Evolutionary conservation across 148 eudicot species (phyloP).

Genomic region (Cornus kousa): DNA sequence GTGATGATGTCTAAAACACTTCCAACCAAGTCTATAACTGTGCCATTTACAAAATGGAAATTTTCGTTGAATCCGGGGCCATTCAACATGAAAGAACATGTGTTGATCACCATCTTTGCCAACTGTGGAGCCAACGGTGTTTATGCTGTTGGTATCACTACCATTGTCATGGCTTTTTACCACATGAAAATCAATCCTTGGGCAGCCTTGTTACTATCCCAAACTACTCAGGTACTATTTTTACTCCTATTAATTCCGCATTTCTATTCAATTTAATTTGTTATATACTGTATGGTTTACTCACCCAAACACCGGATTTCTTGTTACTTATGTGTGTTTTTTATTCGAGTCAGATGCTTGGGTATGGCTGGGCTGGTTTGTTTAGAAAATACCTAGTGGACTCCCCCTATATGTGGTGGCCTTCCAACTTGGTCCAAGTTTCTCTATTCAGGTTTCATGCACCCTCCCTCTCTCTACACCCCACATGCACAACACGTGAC

Average conservation of each 20-base stretch:
- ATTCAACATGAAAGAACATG: conserved; percentile 66
- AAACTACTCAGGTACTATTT: conserved; percentile 55
- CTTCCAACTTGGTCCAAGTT: conserved; percentile 51
- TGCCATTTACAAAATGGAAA: conserved; percentile 33
- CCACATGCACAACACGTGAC: too few relatives aligned
- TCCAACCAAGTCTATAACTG: conserved; percentile 17
- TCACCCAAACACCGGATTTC: too few relatives aligned
- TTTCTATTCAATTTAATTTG: too few relatives aligned
- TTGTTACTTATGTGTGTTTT: too few relatives aligned
- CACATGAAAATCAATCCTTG: conserved; percentile 20
- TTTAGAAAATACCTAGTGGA: conserved; percentile 53
- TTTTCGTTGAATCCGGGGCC: conserved; percentile 67
- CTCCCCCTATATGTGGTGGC: conserved; percentile 73
- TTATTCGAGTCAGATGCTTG: conserved; percentile 32
- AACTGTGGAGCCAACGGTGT: conserved; percentile 37
- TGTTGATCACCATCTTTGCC: conserved; percentile 61
- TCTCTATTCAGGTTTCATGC: conserved; percentile 45
- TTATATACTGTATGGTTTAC: too few relatives aligned
- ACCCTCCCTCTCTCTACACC: neutral
- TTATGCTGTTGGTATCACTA: conserved; percentile 47
- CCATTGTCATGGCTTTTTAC: conserved; percentile 53
- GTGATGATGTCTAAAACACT: conserved; percentile 46
- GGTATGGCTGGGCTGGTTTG: conserved; percentile 68
- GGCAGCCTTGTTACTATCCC: conserved; percentile 41
- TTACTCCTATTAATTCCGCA: too few relatives aligned